Base-by-base conservation (phyloP, 768 basidiomycete genomes). In the Xanthoconium purpureum region DNA sequence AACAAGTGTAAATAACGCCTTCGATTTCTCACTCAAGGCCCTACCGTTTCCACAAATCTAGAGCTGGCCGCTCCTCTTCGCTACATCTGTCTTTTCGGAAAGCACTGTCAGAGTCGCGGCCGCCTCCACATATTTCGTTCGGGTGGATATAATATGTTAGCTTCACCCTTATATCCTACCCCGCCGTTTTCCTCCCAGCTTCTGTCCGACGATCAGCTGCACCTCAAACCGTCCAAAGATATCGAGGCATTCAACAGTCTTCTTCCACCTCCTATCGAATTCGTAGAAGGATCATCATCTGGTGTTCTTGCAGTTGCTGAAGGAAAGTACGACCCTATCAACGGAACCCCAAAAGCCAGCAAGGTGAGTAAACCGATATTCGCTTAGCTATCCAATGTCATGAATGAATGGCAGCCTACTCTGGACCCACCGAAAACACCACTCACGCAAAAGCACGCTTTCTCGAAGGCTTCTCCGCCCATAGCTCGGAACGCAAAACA, bases 291-390 rank as follows among this genome's bases (percentile, higher is more conserved):
- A 20, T 91, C 90, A 4, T 91, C 90, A 14, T 84, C 89, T 43
- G 89, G 89, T 3, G 74, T 84, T 14, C 73, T 91, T 35, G 85
- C 85, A 44, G 79, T 88, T 6, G 80, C 82, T 28, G 87, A 88
- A 63, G 84, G 84, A 42, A 90, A 86, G 70, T 93, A 91, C 67
- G 83, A 89, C 60, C 87, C 91, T 29, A 90, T 93, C 68, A 93
- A 92, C 61, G 81, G 75, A 44, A 79, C 82, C 18, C 82, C 87
- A 15, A 82, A 82, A 66, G 67, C 76, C 36, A 63, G 72, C 56
- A 81, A 82, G 66, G 84, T 84, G 62, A 68, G 80, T 69, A 15
- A 40, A 20, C 47, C 24, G 18, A 39, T 47, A 36, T 42, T 37
- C 2, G 17, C n/a, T 18, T 36, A 33, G 44, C 52, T 29, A 6